These are phyloP conservation scores for Talaromyces atroroseus DNA, from an alignment of 2,329 filamentous ascomycete genomes.

Conservation along the genomic window DNA sequence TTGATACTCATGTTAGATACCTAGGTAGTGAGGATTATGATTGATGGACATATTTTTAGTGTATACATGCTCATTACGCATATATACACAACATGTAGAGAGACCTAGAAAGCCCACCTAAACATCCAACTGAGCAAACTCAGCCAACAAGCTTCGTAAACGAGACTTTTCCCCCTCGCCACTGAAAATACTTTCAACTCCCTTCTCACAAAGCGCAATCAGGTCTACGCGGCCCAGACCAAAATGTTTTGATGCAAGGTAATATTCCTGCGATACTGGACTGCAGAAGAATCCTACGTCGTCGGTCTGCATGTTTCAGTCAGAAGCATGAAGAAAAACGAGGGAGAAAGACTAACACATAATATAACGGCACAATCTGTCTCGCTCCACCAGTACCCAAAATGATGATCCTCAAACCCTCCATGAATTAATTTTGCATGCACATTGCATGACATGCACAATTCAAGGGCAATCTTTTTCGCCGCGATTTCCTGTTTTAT, in stretches of 20 bases:
- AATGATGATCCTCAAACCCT: slow-evolving; percentile 65
- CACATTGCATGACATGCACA: slow-evolving; percentile 78
- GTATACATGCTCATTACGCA: too few species aligned
- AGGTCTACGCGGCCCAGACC: slow-evolving; percentile 46
- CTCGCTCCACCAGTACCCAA: slow-evolving; percentile 61
- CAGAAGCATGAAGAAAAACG: not conserved
- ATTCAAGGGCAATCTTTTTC: slow-evolving; percentile 60
- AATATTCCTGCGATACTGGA: slow-evolving; percentile 69
- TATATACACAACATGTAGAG: too few species aligned
- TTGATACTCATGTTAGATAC: not conserved
- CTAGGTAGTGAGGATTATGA: too few species aligned
- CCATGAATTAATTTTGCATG: slow-evolving; percentile 66
- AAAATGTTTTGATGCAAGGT: slow-evolving; percentile 67
- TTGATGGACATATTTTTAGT: too few species aligned
- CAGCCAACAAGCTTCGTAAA: slow-evolving; percentile 19
- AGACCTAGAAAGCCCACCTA: too few species aligned
- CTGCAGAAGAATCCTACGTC: slow-evolving; percentile 79
- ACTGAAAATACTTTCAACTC: slow-evolving; percentile 63
- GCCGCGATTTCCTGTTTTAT: slow-evolving; percentile 53
- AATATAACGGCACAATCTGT: slow-evolving; percentile 59
- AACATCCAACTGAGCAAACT: slow-evolving; percentile 16
- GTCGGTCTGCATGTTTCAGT: slow-evolving; percentile 57
- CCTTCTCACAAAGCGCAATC: slow-evolving; percentile 54
- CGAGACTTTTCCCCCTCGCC: slow-evolving; percentile 53
- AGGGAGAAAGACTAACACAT: slow-evolving; percentile 52